Evolutionary conservation across 1,284 basidiomycete genomes (phyloP), one percentile per base, ranked within the genome.

Genomic region (Rhodotorula sp.): DNA sequence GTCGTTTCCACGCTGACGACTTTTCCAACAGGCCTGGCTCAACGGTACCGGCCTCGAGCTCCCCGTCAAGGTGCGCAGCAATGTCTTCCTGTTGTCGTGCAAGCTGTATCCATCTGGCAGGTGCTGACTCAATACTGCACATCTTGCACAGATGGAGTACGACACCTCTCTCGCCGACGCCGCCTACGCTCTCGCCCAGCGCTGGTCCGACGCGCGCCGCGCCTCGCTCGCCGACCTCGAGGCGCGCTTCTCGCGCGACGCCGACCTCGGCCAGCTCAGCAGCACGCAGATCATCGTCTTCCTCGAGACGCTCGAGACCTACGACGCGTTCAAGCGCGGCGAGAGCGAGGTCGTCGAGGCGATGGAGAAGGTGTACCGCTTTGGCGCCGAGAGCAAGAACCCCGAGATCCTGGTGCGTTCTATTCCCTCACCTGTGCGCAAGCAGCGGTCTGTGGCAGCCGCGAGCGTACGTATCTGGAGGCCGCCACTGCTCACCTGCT

Each of bases 101-200:
- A 55, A 41, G n/a, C 16, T 7, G 23, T 8, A n/a, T 9, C 34
- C 84, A 88, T 3, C 21, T 57, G 13, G 34, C 23, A 7, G 44
- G 23, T 21, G 50, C 72, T 86, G 97, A 19, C 23, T 93, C 92
- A 14, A 48, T 48, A 7, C 46, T 17, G 4, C 14, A 12, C 27
- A 4, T 5, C 0, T 91, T 90, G n/a, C n/a, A 1, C 84, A 90
- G 78, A 86, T 93, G 82, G 85, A 90, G 76, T 97, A 96, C 78
- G 93, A 97, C 79, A 86, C 86, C 46, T 87, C 89, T 0, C 85
- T 97, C 25, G 92, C 93, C 0, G 84, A 88, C 70, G 83, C 53
- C 77, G 84, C 85, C 54, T 83, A 84, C 66, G 81, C 81, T 12
- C 87, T 98, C 12, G 95, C 94, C 0, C 84, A 84, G 27, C 84